phyloP scores from a whole-genome alignment of 2,329 filamentous ascomycete genomes.

The Rhytidhysteron rufulum region DNA sequence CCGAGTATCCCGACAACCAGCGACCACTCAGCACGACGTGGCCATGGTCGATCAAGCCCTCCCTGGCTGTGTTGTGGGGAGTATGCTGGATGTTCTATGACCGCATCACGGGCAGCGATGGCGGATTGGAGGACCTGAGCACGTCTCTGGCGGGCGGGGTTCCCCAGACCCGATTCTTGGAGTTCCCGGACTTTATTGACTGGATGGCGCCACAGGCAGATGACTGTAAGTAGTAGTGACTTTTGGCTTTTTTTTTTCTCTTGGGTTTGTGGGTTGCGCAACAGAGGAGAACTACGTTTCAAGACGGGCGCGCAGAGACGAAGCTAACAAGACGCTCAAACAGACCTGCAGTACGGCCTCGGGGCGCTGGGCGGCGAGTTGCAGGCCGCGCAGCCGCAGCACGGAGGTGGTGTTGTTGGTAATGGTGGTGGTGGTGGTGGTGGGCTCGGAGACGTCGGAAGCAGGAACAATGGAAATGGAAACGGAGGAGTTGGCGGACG shows the following conservation, averaged over 20 bases:
- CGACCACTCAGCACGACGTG: conserved; percentile 39
- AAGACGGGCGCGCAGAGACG: not conserved
- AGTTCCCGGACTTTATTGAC: conserved; percentile 16
- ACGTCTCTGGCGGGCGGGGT: too few relatives aligned
- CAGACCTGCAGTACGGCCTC: conserved; percentile 29
- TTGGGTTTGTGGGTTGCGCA: conserved; percentile 16
- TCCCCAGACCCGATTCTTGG: too few relatives aligned
- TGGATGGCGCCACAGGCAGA: conserved; percentile 27
- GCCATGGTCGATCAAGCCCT: conserved; percentile 44
- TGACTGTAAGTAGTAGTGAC: conserved; percentile 26
- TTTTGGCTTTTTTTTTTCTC: conserved; percentile 5
- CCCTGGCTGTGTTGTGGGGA: conserved; percentile 42
- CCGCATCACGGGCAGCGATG: not conserved
- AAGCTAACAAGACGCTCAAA: conserved; percentile 18
- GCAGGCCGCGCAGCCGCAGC: not conserved
- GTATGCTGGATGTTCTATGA: conserved; percentile 42
- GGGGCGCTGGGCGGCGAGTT: not conserved
- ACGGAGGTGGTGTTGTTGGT: conserved; percentile 1
- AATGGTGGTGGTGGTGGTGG: not conserved
- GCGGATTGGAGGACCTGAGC: conserved; percentile 10
- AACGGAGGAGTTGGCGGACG: too few relatives aligned
- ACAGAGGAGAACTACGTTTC: not conserved
- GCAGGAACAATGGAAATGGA: too few relatives aligned
- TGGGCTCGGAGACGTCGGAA: not conserved
- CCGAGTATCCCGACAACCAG: conserved; percentile 38